A percentile compares a stretch with the other conserved stretches of the same genome.
phyloP scores from a whole-genome alignment of 2,329 filamentous ascomycete species.

The Bipolaris sorokiniana region DNA sequence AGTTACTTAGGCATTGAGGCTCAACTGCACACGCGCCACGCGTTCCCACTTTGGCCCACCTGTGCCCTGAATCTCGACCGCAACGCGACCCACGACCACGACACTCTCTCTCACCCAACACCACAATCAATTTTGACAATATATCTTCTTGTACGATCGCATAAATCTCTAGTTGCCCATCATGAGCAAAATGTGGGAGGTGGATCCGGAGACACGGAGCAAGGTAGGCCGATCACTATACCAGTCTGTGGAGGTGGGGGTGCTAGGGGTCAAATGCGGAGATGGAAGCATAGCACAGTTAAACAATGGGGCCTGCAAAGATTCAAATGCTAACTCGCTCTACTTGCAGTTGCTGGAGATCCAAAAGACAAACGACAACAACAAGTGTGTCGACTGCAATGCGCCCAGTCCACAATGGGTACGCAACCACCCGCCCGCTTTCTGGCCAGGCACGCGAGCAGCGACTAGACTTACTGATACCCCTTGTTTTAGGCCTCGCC shows the following conservation, averaged over 20 bases:
- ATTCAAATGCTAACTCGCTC: constrained; percentile 22
- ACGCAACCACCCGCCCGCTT: constrained; percentile 39
- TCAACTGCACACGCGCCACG: constrained; percentile 26
- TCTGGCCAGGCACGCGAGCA: constrained; percentile 14
- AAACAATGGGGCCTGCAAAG: neutral
- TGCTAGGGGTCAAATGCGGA: constrained; percentile 14
- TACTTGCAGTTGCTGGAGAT: constrained; percentile 77
- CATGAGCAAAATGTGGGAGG: constrained; percentile 90
- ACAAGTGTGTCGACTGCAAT: constrained; percentile 90
- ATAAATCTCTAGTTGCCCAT: constrained; percentile 20
- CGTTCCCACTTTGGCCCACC: constrained; percentile 22
- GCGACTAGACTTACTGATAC: constrained; percentile 24
- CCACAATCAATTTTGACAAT: neutral
- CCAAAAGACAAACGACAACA: constrained; percentile 89
- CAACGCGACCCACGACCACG: constrained; percentile 11
- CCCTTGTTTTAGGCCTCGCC: constrained; percentile 68
- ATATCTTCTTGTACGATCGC: neutral
- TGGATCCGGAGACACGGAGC: constrained; percentile 94
- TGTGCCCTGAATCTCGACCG: constrained; percentile 24
- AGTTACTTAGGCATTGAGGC: constrained; percentile 13
- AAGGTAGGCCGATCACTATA: constrained; percentile 66
- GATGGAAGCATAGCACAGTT: neutral
- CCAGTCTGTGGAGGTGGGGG: constrained; percentile 16
- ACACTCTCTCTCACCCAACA: neutral
- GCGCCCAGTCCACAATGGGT: constrained; percentile 98